Conservation (phyloP, 192 early-diverging fungal species). For the Entomortierella beljakovae region DNA sequence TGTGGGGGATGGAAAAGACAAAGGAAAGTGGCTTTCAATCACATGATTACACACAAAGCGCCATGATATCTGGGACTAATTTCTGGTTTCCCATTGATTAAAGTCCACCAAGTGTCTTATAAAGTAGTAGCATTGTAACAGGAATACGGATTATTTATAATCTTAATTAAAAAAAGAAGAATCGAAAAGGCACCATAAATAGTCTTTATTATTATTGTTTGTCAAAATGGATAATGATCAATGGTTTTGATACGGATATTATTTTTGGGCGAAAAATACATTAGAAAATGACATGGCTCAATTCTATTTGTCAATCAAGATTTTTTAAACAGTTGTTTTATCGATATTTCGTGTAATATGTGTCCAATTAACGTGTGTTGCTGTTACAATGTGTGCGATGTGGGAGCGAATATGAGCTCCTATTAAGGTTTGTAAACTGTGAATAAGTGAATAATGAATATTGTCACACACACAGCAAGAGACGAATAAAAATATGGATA, state of each 20-base stretch:
- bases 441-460: neutral
- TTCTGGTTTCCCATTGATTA: too few species aligned
- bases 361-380: too few species aligned
- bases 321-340: neutral
- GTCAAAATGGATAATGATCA: neutral
- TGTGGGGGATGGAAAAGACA: too few species aligned
- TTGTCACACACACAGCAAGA: neutral
- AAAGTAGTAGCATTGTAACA: too few species aligned
- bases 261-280: neutral
- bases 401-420: neutral
- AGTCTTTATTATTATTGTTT: neutral
- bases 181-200: too few species aligned
- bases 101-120: too few species aligned
- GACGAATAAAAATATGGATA: neutral
- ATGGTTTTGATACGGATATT: slow-evolving; percentile 7
- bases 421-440: slow-evolving; percentile 1
- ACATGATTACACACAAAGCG: too few species aligned
- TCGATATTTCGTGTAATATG: neutral
- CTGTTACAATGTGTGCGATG: too few species aligned
- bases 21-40: too few species aligned
- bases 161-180: too few species aligned
- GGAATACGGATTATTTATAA: too few species aligned
- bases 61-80: too few species aligned
- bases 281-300: slow-evolving; percentile 23
- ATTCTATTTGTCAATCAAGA: slow-evolving; percentile 18